Conservation (phyloP, 78 protist species). For the Salpingoeca rosetta region DNA sequence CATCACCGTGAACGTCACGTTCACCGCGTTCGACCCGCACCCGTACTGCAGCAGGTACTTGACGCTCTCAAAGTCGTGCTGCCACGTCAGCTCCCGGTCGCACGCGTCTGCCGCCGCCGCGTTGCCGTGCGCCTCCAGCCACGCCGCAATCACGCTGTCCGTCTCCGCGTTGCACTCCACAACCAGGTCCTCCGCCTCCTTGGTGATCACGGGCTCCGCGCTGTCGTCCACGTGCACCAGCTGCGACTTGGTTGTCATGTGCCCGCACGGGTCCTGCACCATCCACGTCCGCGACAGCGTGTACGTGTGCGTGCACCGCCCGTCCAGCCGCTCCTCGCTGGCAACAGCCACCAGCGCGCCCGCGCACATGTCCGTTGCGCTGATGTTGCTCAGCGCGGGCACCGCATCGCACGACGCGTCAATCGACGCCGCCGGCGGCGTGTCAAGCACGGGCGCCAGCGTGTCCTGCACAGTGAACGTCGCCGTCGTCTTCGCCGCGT, state of each 20-base stretch:
- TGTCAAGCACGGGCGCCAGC: background rate
- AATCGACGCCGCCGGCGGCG: background rate
- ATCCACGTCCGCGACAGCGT: background rate
- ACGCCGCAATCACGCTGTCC: background rate
- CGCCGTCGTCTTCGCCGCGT: background rate
- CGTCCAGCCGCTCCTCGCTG: background rate
- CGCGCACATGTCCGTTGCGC: background rate
- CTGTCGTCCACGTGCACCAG: background rate
- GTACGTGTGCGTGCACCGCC: background rate
- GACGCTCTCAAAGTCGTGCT: background rate
- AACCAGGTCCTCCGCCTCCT: background rate
- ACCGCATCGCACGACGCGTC: background rate
- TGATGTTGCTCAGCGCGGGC: background rate
- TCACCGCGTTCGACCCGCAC: background rate
- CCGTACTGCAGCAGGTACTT: background rate
- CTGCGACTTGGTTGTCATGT: background rate
- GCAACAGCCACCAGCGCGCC: background rate
- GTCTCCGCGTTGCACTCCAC: background rate
- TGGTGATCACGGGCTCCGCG: background rate
- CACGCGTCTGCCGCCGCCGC: background rate
- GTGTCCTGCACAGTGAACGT: background rate
- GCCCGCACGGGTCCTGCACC: background rate
- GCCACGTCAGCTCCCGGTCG: background rate
- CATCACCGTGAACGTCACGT: background rate
- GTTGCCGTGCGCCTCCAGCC: background rate